Evolutionary conservation across 345 rosid species (phyloP).

Genomic region (Aurinia saxatilis): DNA sequence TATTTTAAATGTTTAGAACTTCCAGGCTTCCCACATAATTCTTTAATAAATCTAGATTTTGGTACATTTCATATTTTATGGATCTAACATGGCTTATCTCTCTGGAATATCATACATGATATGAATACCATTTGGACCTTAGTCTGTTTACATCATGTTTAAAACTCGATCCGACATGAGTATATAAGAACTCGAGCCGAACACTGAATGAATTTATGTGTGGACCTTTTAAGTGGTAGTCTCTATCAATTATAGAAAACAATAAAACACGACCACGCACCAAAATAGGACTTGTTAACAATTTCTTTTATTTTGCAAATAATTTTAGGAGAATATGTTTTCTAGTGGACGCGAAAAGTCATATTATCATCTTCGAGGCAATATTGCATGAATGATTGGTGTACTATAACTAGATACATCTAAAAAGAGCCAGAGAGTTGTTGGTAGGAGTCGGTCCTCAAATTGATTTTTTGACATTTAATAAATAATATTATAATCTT

Average conservation of each 20-base stretch:
- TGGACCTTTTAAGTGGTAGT: background rate
- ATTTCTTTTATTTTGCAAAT: background rate
- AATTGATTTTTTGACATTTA: background rate
- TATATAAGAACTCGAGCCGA: background rate
- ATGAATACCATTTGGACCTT: background rate
- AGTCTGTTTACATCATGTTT: background rate
- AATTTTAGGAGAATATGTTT: background rate
- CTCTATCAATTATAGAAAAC: background rate
- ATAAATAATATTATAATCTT: background rate
- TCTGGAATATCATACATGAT: too few relatives aligned
- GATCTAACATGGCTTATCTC: background rate
- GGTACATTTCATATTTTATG: background rate
- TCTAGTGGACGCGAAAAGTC: constrained; percentile 26
- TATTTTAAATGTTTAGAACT: too few relatives aligned
- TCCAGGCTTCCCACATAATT: too few relatives aligned
- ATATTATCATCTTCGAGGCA: constrained; percentile 19
- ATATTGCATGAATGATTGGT: constrained; percentile 14
- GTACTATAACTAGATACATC: constrained; percentile 5
- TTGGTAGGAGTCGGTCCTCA: constrained; percentile 22
- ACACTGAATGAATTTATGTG: background rate
- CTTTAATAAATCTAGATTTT: too few relatives aligned
- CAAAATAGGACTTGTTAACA: background rate
- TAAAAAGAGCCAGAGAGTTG: constrained; percentile 17
- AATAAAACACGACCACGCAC: constrained; percentile 8
- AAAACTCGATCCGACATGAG: background rate